A percentile compares a stretch with the other conserved stretches of the same genome.
phyloP scores from a whole-genome alignment of 2,329 filamentous ascomycete genomes.

The Fusarium sp. region DNA sequence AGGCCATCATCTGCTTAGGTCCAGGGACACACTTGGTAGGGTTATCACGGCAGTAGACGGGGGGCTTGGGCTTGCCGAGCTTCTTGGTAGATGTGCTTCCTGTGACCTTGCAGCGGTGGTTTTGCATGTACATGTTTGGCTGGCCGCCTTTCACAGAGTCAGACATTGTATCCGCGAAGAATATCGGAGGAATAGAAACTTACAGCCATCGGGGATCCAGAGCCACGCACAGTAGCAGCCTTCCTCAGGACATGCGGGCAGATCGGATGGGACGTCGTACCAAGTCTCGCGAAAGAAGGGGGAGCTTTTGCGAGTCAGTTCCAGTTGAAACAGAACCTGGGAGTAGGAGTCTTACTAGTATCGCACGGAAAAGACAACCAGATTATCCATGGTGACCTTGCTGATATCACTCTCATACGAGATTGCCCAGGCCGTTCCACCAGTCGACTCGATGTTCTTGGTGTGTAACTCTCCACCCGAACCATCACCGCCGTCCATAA shows the following conservation, averaged over 20 bases:
- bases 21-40: conserved; percentile 60
- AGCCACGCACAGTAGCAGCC: conserved; percentile 53
- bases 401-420: conserved; percentile 63
- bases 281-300: conserved; percentile 52
- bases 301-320: conserved; percentile 32
- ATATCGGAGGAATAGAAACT: background rate
- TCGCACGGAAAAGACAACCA: conserved; percentile 65
- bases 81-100: conserved; percentile 57
- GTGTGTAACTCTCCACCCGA: conserved; percentile 64
- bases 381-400: conserved; percentile 64
- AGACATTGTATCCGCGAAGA: background rate
- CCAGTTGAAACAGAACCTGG: background rate
- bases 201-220: conserved; percentile 52
- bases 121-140: conserved; percentile 62
- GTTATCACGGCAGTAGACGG: conserved; percentile 61
- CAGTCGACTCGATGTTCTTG: conserved; percentile 59
- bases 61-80: conserved; percentile 58
- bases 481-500: conserved; percentile 52
- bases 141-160: conserved; percentile 39
- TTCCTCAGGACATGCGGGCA: conserved; percentile 48
- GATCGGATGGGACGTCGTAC: conserved; percentile 49
- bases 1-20: conserved; percentile 66
- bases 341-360: conserved; percentile 54
- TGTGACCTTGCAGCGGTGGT: conserved; percentile 64
- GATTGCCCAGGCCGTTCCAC: conserved; percentile 66